phyloP scores from a whole-genome alignment of 2,329 filamentous ascomycete species.

The Sordariomycetes sp. region DNA sequence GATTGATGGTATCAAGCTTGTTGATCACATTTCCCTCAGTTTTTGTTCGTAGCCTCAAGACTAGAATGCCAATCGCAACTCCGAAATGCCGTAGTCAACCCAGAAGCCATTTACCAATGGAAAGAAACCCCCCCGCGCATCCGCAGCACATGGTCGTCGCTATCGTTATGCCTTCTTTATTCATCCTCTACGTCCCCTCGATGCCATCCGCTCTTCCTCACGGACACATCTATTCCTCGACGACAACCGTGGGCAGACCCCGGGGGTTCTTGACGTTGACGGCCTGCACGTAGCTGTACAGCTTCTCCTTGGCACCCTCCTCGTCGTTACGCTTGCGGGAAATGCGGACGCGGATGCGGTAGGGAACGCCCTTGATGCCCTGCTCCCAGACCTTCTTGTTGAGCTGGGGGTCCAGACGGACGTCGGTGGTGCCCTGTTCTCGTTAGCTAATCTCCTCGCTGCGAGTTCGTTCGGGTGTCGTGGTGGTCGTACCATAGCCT shows the following conservation, averaged over 20 bases:
- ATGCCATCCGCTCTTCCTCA: conserved; percentile 7
- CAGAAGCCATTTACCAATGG: conserved; percentile 22
- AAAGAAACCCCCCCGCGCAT: conserved; percentile 13
- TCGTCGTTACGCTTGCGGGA: conserved; percentile 99
- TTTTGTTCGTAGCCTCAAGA: conserved; percentile 19
- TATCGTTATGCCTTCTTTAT: too few species aligned
- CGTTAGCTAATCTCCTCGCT: background rate
- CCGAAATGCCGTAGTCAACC: conserved; percentile 35
- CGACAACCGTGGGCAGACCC: conserved; percentile 87
- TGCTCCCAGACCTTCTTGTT: conserved; percentile 99
- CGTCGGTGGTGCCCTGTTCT: conserved; percentile 81
- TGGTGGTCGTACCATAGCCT: conserved; percentile 78
- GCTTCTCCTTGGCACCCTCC: conserved; percentile 98
- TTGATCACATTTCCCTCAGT: conserved; percentile 19
- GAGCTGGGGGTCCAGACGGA: conserved; percentile 95
- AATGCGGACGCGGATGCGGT: conserved; percentile 95
- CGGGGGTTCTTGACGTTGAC: conserved; percentile 99
- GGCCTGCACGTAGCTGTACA: conserved; percentile 99
- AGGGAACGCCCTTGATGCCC: conserved; percentile 97
- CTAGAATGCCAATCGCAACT: conserved; percentile 37
- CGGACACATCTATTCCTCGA: conserved; percentile 53
- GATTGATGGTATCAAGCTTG: conserved; percentile 14
- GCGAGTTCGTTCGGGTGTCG: background rate
- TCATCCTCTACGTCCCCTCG: too few species aligned
- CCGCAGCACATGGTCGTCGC: too few species aligned